phyloP scores from a whole-genome alignment of 169 alveolate species.

The Cryptosporidium felis region DNA sequence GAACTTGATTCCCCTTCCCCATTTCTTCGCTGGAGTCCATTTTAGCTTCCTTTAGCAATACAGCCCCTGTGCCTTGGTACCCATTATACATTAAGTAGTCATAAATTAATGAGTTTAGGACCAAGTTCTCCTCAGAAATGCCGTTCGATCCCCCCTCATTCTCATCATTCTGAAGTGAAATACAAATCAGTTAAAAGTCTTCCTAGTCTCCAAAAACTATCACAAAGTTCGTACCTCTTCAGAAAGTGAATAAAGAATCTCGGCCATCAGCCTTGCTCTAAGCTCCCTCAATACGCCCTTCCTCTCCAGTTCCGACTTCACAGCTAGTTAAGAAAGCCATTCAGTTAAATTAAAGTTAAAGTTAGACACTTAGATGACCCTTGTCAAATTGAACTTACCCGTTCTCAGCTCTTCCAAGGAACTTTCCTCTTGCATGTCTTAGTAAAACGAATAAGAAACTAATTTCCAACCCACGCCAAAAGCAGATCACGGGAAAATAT shows the following conservation, averaged over 20 bases:
- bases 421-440: slow-evolving; percentile 15
- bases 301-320: slow-evolving; percentile 42
- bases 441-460: too few relatives aligned
- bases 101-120: slow-evolving; percentile 39
- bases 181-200: neutral
- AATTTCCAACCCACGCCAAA: too few relatives aligned
- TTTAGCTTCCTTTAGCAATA: slow-evolving; percentile 19
- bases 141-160: neutral
- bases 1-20: neutral
- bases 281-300: slow-evolving; percentile 49
- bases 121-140: slow-evolving; percentile 36
- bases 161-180: slow-evolving; percentile 15
- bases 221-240: slow-evolving; percentile 21
- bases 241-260: slow-evolving; percentile 30
- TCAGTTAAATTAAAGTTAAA: too few relatives aligned
- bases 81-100: slow-evolving; percentile 52
- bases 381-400: slow-evolving; percentile 10
- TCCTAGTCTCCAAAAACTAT: neutral
- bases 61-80: neutral
- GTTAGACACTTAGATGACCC: neutral
- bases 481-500: too few relatives aligned
- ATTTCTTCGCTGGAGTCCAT: neutral
- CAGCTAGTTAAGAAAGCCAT: too few relatives aligned
- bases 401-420: slow-evolving; percentile 55
- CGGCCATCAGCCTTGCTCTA: slow-evolving; percentile 67